Evolutionary conservation across 2,329 filamentous ascomycete genomes (phyloP).

Genomic region (Colletotrichum cereale): DNA sequence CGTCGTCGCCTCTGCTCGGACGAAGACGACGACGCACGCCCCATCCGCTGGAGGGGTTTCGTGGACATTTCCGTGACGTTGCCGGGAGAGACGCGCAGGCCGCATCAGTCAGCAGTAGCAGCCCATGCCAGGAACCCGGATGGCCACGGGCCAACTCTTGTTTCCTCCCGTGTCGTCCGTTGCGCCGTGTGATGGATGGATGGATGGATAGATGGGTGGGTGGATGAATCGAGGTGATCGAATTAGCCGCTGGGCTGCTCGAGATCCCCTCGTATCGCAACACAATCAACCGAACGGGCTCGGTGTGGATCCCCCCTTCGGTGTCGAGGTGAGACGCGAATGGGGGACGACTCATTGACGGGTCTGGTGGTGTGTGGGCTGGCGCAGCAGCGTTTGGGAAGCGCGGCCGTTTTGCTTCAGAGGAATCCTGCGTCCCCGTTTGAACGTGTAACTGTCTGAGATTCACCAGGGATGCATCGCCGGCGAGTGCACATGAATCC

Average conservation of each 20-base stretch:
- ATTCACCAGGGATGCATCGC: neutral
- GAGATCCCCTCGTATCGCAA: neutral
- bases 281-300: slow-evolving; percentile 1
- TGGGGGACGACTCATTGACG: neutral
- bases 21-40: neutral
- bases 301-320: neutral
- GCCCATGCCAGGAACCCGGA: slow-evolving; percentile 3
- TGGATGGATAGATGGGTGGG: neutral
- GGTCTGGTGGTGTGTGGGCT: neutral
- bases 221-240: neutral
- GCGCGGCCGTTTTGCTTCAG: slow-evolving; percentile 4
- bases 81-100: neutral
- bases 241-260: neutral
- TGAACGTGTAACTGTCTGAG: neutral
- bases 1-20: slow-evolving; percentile 2
- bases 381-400: neutral
- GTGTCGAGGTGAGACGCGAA: slow-evolving; percentile 10
- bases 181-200: neutral
- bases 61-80: neutral
- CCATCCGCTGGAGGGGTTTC: neutral
- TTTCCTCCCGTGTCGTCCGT: neutral
- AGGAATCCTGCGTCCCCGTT: neutral
- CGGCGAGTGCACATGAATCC: neutral
- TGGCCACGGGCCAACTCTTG: slow-evolving; percentile 36
- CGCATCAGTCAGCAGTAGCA: neutral